A percentile compares a stretch with the other conserved stretches of the same genome.
Conservation (phyloP, 1,284 basidiomycete species). For the Malassezia obtusa region DNA sequence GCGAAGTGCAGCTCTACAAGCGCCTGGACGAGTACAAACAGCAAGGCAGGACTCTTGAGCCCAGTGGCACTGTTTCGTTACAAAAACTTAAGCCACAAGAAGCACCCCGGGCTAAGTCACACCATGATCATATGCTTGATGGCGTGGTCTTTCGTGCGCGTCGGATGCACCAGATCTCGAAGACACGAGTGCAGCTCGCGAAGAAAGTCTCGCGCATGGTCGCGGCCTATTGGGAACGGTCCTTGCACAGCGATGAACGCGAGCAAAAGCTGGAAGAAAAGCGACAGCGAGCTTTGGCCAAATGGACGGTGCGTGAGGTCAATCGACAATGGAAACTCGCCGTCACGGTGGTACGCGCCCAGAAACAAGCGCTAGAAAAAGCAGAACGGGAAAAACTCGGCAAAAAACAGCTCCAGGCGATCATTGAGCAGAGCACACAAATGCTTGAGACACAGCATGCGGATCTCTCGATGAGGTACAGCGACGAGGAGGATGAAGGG, state of each 20-base stretch:
- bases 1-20: slow-evolving; percentile 18
- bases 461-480: slow-evolving; percentile 32
- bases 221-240: slow-evolving; percentile 66
- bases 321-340: slow-evolving; percentile 79
- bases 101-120: slow-evolving; percentile 19
- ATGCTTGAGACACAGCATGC: slow-evolving; percentile 63
- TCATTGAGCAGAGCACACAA: slow-evolving; percentile 77
- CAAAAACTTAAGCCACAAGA: slow-evolving; percentile 20
- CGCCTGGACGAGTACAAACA: slow-evolving; percentile 23
- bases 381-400: slow-evolving; percentile 61
- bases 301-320: slow-evolving; percentile 62
- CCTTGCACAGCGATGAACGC: slow-evolving; percentile 58
- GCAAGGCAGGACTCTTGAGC: slow-evolving; percentile 22
- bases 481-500: slow-evolving; percentile 22
- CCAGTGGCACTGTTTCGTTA: slow-evolving; percentile 4
- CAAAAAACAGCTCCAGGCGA: slow-evolving; percentile 76
- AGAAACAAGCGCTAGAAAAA: slow-evolving; percentile 56
- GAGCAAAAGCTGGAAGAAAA: slow-evolving; percentile 61
- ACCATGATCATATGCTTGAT: slow-evolving; percentile 30
- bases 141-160: slow-evolving; percentile 18
- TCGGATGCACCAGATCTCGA: slow-evolving; percentile 36
- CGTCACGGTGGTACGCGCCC: slow-evolving; percentile 69
- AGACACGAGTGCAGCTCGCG: slow-evolving; percentile 39
- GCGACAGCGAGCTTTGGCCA: slow-evolving; percentile 60
- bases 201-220: slow-evolving; percentile 61